Percentiles rank a stretch among this genome's conserved stretches.
These are phyloP conservation scores for Tolypocladium cylindrosporum DNA, from an alignment of 2,329 filamentous ascomycete species.

Conservation along the genomic window DNA sequence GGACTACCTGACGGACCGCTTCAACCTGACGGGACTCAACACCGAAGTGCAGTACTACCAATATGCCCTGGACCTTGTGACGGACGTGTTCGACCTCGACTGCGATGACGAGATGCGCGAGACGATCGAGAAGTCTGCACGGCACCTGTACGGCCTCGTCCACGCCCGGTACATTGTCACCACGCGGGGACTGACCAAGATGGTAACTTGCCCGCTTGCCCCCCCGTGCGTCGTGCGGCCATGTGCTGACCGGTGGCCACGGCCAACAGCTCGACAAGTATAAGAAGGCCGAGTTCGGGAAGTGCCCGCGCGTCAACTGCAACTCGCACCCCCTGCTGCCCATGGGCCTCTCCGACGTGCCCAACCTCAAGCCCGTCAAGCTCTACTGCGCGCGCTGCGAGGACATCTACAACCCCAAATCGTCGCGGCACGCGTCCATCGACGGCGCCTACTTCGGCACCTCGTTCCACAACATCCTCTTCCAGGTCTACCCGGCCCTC, in stretches of 20 bases:
- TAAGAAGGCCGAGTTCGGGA: conserved; percentile 96
- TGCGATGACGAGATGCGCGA: conserved; percentile 98
- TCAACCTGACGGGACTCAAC: conserved; percentile 95
- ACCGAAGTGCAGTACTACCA: conserved; percentile 98
- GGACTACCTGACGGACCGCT: conserved; percentile 94
- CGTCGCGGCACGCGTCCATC: conserved; percentile 85
- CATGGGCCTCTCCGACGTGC: conserved; percentile 85
- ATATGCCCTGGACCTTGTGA: conserved; percentile 94
- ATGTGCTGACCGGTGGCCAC: not conserved
- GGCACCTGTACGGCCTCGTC: conserved; percentile 91
- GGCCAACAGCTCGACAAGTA: conserved; percentile 84
- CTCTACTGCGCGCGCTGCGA: conserved; percentile 96
- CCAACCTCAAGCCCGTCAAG: conserved; percentile 84
- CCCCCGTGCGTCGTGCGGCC: not conserved
- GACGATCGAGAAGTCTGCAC: conserved; percentile 92
- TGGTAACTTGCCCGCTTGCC: conserved; percentile 48
- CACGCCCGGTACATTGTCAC: conserved; percentile 97
- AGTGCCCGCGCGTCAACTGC: conserved; percentile 94
- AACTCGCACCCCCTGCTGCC: conserved; percentile 86
- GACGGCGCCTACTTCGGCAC: conserved; percentile 98
- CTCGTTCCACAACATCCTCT: conserved; percentile 97
- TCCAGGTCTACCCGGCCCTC: conserved; percentile 92
- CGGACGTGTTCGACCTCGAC: conserved; percentile 96
- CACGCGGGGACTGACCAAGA: conserved; percentile 85
- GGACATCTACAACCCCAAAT: conserved; percentile 98